A percentile compares a stretch with the other conserved stretches of the same genome.
These are phyloP conservation scores for Candida chauliodis DNA, from an alignment of 805 yeast genomes.

Conservation along the genomic window DNA sequence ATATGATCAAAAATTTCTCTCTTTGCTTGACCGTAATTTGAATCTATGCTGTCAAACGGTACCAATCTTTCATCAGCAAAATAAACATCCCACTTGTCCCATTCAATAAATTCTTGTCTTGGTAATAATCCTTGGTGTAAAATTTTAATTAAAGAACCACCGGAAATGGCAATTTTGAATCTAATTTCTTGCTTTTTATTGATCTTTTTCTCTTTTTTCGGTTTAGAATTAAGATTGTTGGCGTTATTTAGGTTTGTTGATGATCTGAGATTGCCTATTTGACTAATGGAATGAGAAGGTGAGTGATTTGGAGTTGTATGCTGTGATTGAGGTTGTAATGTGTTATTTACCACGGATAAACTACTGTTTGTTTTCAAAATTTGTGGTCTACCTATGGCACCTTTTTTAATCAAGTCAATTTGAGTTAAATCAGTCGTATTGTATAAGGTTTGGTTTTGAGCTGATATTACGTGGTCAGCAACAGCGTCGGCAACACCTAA, in stretches of 20 bases:
- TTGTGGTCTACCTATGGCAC: slow-evolving; percentile 11
- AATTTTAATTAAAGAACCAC: slow-evolving; percentile 88
- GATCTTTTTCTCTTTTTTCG: slow-evolving; percentile 32
- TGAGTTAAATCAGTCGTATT: slow-evolving; percentile 34
- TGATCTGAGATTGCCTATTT: neutral
- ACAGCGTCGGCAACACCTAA: slow-evolving; percentile 93
- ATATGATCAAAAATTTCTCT: slow-evolving; percentile 74
- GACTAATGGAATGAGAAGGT: slow-evolving; percentile 10
- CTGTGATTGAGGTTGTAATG: slow-evolving; percentile 3
- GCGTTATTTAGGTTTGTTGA: slow-evolving; percentile 1
- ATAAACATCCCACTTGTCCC: slow-evolving; percentile 94
- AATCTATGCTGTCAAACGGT: slow-evolving; percentile 75
- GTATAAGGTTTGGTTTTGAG: slow-evolving; percentile 72
- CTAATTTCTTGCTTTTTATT: slow-evolving; percentile 61
- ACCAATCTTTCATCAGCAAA: slow-evolving; percentile 96
- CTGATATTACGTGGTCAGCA: slow-evolving; percentile 88
- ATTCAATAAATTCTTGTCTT: slow-evolving; percentile 67
- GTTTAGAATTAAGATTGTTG: slow-evolving; percentile 8
- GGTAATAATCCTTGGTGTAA: slow-evolving; percentile 79
- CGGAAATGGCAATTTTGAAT: slow-evolving; percentile 87
- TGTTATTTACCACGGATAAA: slow-evolving; percentile 3
- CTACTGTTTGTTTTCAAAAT: slow-evolving; percentile 4
- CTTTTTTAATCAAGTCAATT: slow-evolving; percentile 30
- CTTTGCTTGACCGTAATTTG: slow-evolving; percentile 88
- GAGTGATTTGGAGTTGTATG: slow-evolving; percentile 11